Evolutionary conservation across 345 rosid genomes (phyloP), one percentile per base, ranked within the genome.

Genomic region (Balakata baccata): DNA sequence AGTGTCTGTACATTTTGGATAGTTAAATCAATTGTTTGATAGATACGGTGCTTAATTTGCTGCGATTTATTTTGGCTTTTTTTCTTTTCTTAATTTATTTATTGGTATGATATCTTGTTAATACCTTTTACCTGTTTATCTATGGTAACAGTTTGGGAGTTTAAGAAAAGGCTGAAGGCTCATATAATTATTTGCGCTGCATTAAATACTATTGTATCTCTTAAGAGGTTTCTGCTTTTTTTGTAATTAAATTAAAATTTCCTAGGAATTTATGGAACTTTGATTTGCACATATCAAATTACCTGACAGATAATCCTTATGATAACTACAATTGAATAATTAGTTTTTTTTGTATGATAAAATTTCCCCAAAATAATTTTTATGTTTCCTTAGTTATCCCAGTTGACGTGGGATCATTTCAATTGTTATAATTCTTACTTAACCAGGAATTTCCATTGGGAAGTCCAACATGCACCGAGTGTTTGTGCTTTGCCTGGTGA

Each of bases 281-380:
- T 20, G 75, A 50, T 62, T 66, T 62, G 75, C 75, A 29, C 49
- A 62, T 61, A 38, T 13, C 25, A 45, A 52, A 8, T 51, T 37
- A 22, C 52, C 2, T 50, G 56, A 34, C 58, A 37, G 13, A 16
- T 17, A 25, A 49, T 49, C 4, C 11, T 34, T 68, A 29, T 51
- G 1, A 12, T 66, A 39, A 7, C 20, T 45, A 14, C 2, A 46
- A 50, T 0, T 17, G 25, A 34, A 52, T 1, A 23, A 51, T 10
- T 52, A 9, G 70, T 8, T 66, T 23, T 23, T 23, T 7, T 1
- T 49, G 13, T 12, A 47, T 29, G 1, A 29, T 29, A 29, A 29
- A 2, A 29, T 47, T 6, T 23, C 5, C 57, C 58, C 43, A 22
- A 25, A 14, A 50, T 23, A 49, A 14, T 25, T 49, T 29, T 49